Base-by-base conservation (phyloP, 202 grass and related monocot genomes). In the Setaria viridis region DNA sequence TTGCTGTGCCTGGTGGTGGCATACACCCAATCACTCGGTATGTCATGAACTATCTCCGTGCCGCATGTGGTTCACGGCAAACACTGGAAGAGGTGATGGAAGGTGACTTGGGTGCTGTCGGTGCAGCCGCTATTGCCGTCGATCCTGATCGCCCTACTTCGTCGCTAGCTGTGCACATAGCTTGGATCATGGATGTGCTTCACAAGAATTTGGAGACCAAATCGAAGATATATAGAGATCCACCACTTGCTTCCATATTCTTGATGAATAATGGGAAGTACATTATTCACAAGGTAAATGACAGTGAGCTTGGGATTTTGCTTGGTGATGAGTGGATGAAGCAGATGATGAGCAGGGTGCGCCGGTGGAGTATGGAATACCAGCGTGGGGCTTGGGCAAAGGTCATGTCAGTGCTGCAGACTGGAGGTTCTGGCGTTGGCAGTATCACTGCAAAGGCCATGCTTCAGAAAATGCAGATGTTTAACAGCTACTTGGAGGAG, bases 101-200 rank as follows among this genome's bases (percentile, higher is more conserved):
- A 75, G 93, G 88, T 65, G 93, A 99, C 42, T 79, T 89, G 50
- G 90, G 79, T 72, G 75, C 85, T 66, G 58, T 85, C 4, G 78
- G 78, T 0, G 63, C 75, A 8, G 69, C 90, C 6, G 69, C 89
- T 69, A 77, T 88, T 6, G 54, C 90, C 34, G 74, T 93, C 6
- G 96, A 99, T 77, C 93, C 90, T 76, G 93, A 99, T 69, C 91
- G 90, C 67, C 93, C 90, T 8, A 94, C 96, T 62, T 99, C 95
- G 2, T 93, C 93, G 11, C 81, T 99, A 14, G 92, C 96, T 1
- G 89, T 99, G 82, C 93, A 99, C 58, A 90, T 99, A 74, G 90
- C 91, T 5, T 99, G 96, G 96, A 99, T 99, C 85, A 99, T 99
- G 96, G 96, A 99, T 74, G 96, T 99, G 67, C 89, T 99, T 72